These are phyloP conservation scores for Candida golubevii DNA, from an alignment of 805 yeast species.

Conservation along the genomic window DNA sequence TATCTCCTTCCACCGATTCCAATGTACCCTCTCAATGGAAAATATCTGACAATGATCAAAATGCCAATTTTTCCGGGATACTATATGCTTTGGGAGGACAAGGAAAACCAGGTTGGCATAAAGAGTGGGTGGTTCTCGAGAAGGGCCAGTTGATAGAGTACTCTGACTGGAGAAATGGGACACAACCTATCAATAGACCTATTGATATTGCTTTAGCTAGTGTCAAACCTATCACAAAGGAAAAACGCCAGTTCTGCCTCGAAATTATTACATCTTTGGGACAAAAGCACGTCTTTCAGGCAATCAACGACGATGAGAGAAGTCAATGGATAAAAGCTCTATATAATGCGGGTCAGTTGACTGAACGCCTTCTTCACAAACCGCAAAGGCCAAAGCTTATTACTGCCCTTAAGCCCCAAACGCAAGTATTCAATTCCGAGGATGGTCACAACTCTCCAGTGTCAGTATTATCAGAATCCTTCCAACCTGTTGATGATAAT, in stretches of 20 bases:
- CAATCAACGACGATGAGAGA: conserved; percentile 63
- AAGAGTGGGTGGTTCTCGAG: conserved; percentile 75
- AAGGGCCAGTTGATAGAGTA: conserved; percentile 68
- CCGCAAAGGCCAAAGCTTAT: conserved; percentile 5
- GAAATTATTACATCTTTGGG: conserved; percentile 71
- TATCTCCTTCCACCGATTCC: conserved; percentile 4
- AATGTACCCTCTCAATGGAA: neutral
- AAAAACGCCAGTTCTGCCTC: conserved; percentile 57
- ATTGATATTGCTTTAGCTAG: conserved; percentile 68
- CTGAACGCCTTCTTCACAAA: conserved; percentile 9
- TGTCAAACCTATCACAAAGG: conserved; percentile 45
- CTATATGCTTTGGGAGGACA: conserved; percentile 57
- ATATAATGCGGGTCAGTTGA: conserved; percentile 52
- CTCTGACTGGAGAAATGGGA: conserved; percentile 75
- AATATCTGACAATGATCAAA: conserved; percentile 20
- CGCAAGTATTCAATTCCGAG: conserved; percentile 1
- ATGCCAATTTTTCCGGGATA: conserved; percentile 42
- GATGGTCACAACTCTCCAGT: conserved; percentile 28
- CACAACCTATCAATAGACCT: conserved; percentile 57
- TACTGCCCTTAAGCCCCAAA: conserved; percentile 21
- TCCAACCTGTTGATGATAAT: conserved; percentile 20
- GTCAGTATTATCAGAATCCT: conserved; percentile 25
- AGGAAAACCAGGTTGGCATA: conserved; percentile 76
- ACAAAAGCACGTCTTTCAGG: conserved; percentile 67
- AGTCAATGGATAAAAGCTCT: conserved; percentile 65